Base-by-base conservation (phyloP, 352 stramenopile genomes). In the Globisporangium camurandrum region DNA sequence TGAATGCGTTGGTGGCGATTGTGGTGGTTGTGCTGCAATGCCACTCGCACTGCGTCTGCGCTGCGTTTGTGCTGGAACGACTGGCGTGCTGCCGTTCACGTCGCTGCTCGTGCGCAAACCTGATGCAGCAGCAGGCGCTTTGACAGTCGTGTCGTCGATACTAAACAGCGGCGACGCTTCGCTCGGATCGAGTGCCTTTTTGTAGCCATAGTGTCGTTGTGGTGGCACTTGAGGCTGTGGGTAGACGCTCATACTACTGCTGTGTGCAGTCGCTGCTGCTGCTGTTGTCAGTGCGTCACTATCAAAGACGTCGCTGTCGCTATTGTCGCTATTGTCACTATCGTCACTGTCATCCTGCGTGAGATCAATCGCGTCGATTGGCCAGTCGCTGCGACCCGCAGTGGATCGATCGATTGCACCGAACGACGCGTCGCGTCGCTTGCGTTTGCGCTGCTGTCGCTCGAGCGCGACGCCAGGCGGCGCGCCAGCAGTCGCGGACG, bases 381-480 rank as follows among this genome's bases (percentile, higher is more conserved):
- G 41, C n/a, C 46, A 57, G 41, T 27, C 41, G 26, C 41, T 24
- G n/a, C 38, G 11, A 22, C 3, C 36, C 17, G 19, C 39, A 12
- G n/a, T n/a, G 10, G 37, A 51, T 31, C 59, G 60, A n/a, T 61
- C 64, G 43, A 71, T 61, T 41, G 71, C 67, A 4, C 53, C 64
- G 17, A 34, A 8, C 14, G 30, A 8, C 14, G 58, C 48, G n/a
- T 73, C 55, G 51, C 68, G 57, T 24, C 71, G 56, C 30, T 69
- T 67, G 11, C 71, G 64, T 46, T 83, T 83, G 54, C 54, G 67
- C 22, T 48, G 54, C 39, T n/a, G n/a, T n/a, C 49, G 47, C 7
- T 61, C 46, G 27, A 51, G 44, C 27, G 38, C 36, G 14, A 38
- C 37, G 28, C n/a, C 53, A 36, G 46, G 30, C 12, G 49, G 39